Evolutionary conservation across 192 early-diverging fungal species (phyloP).

Genomic region (Jimgerdemannia lactiflua): DNA sequence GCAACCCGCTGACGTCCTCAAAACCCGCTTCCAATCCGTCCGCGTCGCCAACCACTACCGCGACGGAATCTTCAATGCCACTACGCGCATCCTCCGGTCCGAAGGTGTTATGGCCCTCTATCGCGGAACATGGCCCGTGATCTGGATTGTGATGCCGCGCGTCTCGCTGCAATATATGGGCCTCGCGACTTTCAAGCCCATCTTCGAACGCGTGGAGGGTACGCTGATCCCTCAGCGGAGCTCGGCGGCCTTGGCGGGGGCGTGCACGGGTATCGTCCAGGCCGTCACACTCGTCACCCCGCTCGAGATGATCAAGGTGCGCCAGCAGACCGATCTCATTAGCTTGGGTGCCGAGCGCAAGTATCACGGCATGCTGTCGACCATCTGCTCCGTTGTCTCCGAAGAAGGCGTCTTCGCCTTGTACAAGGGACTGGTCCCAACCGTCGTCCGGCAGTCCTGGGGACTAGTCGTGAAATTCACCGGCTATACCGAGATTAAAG

Average conservation of each 20-base stretch:
- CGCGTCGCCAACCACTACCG: conserved; percentile 29
- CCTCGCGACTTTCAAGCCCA: conserved; percentile 37
- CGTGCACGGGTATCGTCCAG: conserved; percentile 41
- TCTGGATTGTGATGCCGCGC: conserved; percentile 41
- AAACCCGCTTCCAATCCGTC: conserved; percentile 38
- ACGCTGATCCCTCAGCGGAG: conserved; percentile 22
- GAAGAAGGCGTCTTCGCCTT: conserved; percentile 39
- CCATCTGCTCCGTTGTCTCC: conserved; percentile 24
- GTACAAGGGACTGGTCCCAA: conserved; percentile 39
- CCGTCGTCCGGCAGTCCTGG: conserved; percentile 42
- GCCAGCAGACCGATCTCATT: conserved; percentile 41
- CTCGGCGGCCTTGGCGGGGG: conserved; percentile 5
- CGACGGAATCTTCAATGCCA: conserved; percentile 29
- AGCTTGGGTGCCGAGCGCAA: conserved; percentile 20
- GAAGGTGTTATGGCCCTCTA: conserved; percentile 37
- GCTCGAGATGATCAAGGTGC: conserved; percentile 40
- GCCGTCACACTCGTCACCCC: conserved; percentile 41
- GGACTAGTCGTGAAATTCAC: conserved; percentile 41
- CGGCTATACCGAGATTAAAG: conserved; percentile 32
- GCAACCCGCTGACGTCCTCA: conserved; percentile 46
- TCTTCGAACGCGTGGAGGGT: conserved; percentile 40
- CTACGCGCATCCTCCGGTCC: conserved; percentile 20
- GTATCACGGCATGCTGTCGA: conserved; percentile 32
- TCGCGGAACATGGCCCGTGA: conserved; percentile 34
- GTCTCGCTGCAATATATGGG: conserved; percentile 42